Evolutionary conservation across 2,329 filamentous ascomycete species (phyloP).

Genomic region (Cytospora schulzeri): DNA sequence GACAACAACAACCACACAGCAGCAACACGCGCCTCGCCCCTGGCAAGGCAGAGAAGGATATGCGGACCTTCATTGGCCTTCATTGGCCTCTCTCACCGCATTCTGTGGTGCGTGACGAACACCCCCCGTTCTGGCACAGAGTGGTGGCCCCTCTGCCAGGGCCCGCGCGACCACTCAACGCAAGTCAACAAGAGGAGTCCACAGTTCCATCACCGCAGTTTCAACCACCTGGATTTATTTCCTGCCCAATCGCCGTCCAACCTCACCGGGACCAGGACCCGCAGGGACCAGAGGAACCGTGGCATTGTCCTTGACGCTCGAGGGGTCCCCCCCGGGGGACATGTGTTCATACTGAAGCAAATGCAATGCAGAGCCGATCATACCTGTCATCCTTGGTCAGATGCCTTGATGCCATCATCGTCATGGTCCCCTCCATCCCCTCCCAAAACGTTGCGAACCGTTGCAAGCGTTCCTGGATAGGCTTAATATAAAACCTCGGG

Average conservation of each 20-base stretch:
- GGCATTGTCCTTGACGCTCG: conserved; percentile 6
- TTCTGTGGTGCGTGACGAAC: conserved; percentile 23
- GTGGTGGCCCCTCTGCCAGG: conserved; percentile 6
- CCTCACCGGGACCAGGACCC: conserved; percentile 10
- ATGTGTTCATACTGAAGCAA: conserved; percentile 1
- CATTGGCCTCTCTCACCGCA: conserved; percentile 24
- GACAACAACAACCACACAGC: too few relatives aligned
- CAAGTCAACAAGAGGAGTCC: conserved; percentile 15
- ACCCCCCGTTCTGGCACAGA: conserved; percentile 6
- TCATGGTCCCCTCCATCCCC: background rate
- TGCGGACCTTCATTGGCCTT: conserved; percentile 23
- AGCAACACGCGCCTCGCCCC: conserved; percentile 13
- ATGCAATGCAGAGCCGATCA: conserved; percentile 1
- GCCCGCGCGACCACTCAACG: conserved; percentile 23
- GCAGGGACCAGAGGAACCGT: conserved; percentile 19
- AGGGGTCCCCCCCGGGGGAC: background rate
- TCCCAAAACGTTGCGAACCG: conserved; percentile 7
- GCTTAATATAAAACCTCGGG: conserved; percentile 9
- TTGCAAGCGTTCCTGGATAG: background rate
- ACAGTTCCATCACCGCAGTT: conserved; percentile 23
- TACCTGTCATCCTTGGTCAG: background rate
- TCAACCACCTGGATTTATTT: conserved; percentile 28
- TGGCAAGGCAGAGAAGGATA: conserved; percentile 9
- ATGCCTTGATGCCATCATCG: too few relatives aligned
- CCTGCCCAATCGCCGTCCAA: conserved; percentile 21